Base-by-base conservation (phyloP, 352 stramenopile species). In the Phytophthora constricta region DNA sequence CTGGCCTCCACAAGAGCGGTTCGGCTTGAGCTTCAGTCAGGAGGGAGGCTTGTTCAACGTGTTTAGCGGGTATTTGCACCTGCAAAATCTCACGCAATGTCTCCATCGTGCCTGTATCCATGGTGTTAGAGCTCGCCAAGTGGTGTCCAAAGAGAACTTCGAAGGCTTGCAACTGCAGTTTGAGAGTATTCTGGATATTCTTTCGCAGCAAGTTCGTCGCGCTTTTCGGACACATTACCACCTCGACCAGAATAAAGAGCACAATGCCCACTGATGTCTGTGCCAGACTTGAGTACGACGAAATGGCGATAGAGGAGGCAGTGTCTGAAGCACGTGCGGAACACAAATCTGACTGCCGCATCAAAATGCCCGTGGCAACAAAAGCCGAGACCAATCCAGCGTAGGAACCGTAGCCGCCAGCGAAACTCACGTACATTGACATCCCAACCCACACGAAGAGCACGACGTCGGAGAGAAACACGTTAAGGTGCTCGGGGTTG, bases 221-320 rank as follows among this genome's bases (percentile, higher is more conserved):
- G 22, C 80, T 91, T 51, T 89, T 77, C 3, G 85, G 85, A 20
- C 45, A 87, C 13, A 93, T 58, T 19, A 78, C 41, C 9, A 93
- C 25, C 42, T 93, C 85, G 4, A 91, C 76, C 1, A 90, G 41
- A 27, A 91, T 90, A 65, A 93, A 93, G 5, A 93, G 55, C 13
- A 91, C 69, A 28, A 93, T 86, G 26, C 82, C 84, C n/a, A 93
- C 77, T 0, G 82, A 91, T 8, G 84, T 93, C 54, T 93, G 82
- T 13, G 84, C 84, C 23, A 93, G 68, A 39, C 68, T 90, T 4
- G 84, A 89, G 52, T 93, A 91, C 50, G 82, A 91, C 19, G 70
- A 82, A 22, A 92, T 82, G 0, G 82, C 82, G 31, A 87, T 79
- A 13, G 61, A 70, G 1, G 70, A 68, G 2, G 65, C 75, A 16